These are phyloP conservation scores for Fusarium mexicanum DNA, from an alignment of 2,329 filamentous ascomycete genomes.

Conservation along the genomic window DNA sequence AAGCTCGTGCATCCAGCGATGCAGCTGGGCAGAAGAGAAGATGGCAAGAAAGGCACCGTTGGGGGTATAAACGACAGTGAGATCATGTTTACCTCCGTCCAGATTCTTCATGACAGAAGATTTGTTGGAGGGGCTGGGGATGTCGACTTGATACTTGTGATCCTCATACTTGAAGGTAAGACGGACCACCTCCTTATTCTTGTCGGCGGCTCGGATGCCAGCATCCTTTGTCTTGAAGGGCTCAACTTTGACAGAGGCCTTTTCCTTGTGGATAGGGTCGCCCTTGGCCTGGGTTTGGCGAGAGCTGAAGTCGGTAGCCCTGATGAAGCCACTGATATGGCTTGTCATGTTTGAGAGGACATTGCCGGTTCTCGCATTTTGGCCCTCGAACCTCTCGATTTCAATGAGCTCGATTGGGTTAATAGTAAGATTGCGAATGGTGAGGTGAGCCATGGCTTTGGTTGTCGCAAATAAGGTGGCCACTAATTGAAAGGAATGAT, in stretches of 20 bases:
- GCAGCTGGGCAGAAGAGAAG: constrained; percentile 74
- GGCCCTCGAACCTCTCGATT: constrained; percentile 76
- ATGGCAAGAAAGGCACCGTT: constrained; percentile 67
- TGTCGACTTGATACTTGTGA: constrained; percentile 73
- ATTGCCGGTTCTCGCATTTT: constrained; percentile 54
- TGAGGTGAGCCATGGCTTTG: constrained; percentile 64
- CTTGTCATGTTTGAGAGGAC: constrained; percentile 58
- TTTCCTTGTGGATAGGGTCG: constrained; percentile 67
- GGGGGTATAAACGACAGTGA: constrained; percentile 74
- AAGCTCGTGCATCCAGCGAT: constrained; percentile 84
- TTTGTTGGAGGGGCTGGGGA: constrained; percentile 68
- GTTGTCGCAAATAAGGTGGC: not conserved
- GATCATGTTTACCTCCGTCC: constrained; percentile 60
- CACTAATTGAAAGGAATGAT: not conserved
- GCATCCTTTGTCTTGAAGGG: constrained; percentile 71
- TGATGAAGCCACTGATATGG: constrained; percentile 56
- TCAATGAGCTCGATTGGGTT: constrained; percentile 76
- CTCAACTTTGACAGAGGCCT: constrained; percentile 70
- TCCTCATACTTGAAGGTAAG: constrained; percentile 74
- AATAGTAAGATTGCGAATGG: constrained; percentile 83
- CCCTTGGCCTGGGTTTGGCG: constrained; percentile 58
- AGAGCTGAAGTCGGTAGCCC: constrained; percentile 50
- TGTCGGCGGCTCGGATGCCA: constrained; percentile 67
- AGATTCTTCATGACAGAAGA: constrained; percentile 70
- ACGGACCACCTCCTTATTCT: constrained; percentile 73